Evolutionary conservation across 331 rosid species (phyloP).

Genomic region (Stylosanthes scabra): DNA sequence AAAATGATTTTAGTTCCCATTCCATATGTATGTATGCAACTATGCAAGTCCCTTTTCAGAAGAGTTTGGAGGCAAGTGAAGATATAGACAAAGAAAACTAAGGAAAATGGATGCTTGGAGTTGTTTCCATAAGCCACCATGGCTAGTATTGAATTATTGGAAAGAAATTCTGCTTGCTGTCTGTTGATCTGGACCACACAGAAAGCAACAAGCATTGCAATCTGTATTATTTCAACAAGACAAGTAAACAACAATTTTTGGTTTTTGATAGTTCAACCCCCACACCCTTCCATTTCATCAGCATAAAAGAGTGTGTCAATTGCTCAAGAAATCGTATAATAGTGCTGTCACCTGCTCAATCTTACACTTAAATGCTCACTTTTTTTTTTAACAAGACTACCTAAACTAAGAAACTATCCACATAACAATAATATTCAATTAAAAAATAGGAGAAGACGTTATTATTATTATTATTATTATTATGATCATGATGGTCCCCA

Average conservation of each 20-base stretch:
- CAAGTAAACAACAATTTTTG: background rate
- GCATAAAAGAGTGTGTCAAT: constrained; percentile 22
- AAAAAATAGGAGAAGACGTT: background rate
- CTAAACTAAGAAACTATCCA: background rate
- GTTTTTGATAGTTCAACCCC: constrained; percentile 17
- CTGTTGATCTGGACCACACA: constrained; percentile 32
- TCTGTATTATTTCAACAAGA: background rate
- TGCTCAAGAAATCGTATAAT: constrained; percentile 2
- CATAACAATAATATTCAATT: constrained; percentile 13
- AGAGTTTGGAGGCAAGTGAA: background rate
- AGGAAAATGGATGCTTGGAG: constrained; percentile 14
- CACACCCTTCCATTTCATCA: background rate
- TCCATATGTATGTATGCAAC: no score
- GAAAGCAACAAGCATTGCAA: constrained; percentile 25
- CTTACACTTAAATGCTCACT: background rate
- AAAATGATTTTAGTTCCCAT: no score
- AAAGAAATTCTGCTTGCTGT: background rate
- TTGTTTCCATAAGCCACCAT: constrained; percentile 14
- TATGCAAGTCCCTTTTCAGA: no score
- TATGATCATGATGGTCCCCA: background rate
- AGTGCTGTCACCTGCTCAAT: background rate
- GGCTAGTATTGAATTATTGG: constrained; percentile 33
- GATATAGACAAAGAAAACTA: background rate
- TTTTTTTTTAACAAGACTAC: constrained; percentile 18
- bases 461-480: no score